These are phyloP conservation scores for Pogostemon cablin DNA, from an alignment of 257 asterid genomes.

Conservation along the genomic window DNA sequence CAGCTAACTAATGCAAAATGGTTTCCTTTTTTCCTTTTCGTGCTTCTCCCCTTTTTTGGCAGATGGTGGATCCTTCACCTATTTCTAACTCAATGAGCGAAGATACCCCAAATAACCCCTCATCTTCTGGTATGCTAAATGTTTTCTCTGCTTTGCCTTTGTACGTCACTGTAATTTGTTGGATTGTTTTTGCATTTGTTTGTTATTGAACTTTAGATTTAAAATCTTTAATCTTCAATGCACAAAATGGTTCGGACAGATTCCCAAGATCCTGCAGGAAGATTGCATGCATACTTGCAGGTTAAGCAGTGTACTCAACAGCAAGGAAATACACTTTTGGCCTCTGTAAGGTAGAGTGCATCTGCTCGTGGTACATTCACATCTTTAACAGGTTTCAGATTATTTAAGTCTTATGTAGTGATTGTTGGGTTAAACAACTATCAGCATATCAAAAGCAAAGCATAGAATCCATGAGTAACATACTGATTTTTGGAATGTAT, in stretches of 20 bases:
- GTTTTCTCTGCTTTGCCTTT: constrained; percentile 20
- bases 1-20: constrained; percentile 13
- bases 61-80: constrained; percentile 61
- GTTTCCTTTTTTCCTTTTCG: constrained; percentile 25
- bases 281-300: constrained; percentile 90
- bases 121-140: constrained; percentile 52
- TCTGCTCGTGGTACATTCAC: constrained; percentile 32
- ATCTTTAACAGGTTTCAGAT: constrained; percentile 25
- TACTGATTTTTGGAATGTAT: constrained; percentile 10
- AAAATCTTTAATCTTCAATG: constrained; percentile 40
- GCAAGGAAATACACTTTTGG: constrained; percentile 67
- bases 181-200: constrained; percentile 21
- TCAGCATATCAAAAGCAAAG: constrained; percentile 22
- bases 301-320: constrained; percentile 53
- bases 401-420: constrained; percentile 14
- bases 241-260: constrained; percentile 92
- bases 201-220: constrained; percentile 31
- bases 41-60: constrained; percentile 26
- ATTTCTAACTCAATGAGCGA: constrained; percentile 44
- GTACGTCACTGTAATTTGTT: constrained; percentile 20
- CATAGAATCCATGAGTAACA: constrained; percentile 21
- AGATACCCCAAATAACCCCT: constrained; percentile 51
- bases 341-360: constrained; percentile 70
- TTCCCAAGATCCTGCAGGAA: constrained; percentile 95
- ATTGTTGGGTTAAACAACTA: constrained; percentile 23